Conservation (phyloP, 192 early-diverging fungal species). For the Coemansia pectinata region DNA sequence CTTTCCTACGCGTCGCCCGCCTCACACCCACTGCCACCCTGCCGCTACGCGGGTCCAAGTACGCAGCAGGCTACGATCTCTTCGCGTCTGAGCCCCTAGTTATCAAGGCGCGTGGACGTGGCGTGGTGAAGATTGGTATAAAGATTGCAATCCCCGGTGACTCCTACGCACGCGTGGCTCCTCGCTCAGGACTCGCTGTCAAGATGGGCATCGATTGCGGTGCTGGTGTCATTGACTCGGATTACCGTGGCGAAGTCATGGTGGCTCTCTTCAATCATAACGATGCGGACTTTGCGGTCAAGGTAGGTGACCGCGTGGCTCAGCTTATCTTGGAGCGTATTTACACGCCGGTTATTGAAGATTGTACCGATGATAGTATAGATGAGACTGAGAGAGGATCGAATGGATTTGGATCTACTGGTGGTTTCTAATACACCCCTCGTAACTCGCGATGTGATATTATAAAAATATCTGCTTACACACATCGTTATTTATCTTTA, state of each 20-base stretch:
- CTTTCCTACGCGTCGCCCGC: constrained; percentile 40
- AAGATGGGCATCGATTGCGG: constrained; percentile 88
- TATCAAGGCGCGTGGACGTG: constrained; percentile 78
- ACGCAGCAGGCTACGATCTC: constrained; percentile 94
- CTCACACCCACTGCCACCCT: constrained; percentile 60
- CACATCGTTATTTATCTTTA: background rate
- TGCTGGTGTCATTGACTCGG: constrained; percentile 90
- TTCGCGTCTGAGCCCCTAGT: constrained; percentile 64
- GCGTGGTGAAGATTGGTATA: constrained; percentile 84
- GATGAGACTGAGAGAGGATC: constrained; percentile 61
- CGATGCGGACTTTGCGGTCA: constrained; percentile 68
- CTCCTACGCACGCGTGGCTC: constrained; percentile 94
- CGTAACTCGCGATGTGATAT: background rate
- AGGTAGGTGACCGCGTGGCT: constrained; percentile 91
- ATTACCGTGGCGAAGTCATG: constrained; percentile 86
- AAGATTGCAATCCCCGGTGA: constrained; percentile 82
- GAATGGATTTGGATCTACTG: constrained; percentile 73
- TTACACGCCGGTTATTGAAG: constrained; percentile 72
- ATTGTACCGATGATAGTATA: constrained; percentile 59
- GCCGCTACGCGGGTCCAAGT: constrained; percentile 75
- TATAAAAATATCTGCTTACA: background rate
- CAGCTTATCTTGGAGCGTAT: constrained; percentile 93
- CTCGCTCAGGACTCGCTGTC: constrained; percentile 86
- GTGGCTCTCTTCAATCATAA: constrained; percentile 90
- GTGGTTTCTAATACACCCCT: constrained; percentile 21